Conservation (phyloP, 495 filamentous ascomycete genomes). For the Penicillium goetzii region DNA sequence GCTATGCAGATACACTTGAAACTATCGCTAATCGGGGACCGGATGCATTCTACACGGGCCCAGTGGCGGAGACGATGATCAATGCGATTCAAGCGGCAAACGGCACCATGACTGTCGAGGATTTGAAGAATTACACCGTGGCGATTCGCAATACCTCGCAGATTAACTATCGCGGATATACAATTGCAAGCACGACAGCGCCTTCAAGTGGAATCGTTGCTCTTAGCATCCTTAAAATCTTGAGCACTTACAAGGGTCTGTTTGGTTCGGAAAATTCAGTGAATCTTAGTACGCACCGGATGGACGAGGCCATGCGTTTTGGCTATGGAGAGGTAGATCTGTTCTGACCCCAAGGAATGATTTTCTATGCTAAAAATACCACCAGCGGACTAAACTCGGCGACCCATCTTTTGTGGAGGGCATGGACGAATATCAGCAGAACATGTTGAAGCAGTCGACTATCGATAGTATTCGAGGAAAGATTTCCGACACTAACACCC, state of each 20-base stretch:
- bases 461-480: slow-evolving; percentile 60
- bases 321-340: slow-evolving; percentile 68
- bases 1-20: slow-evolving; percentile 79
- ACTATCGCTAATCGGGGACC: slow-evolving; percentile 70
- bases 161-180: slow-evolving; percentile 73
- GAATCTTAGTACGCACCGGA: slow-evolving; percentile 73
- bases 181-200: slow-evolving; percentile 66
- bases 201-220: slow-evolving; percentile 76
- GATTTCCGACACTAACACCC: slow-evolving; percentile 71
- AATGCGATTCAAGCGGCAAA: slow-evolving; percentile 61
- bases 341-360: not conserved
- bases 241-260: slow-evolving; percentile 70
- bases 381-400: slow-evolving; percentile 66
- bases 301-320: slow-evolving; percentile 87
- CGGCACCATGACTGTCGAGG: slow-evolving; percentile 82
- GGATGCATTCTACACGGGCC: slow-evolving; percentile 76
- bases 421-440: slow-evolving; percentile 62
- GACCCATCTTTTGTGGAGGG: slow-evolving; percentile 74
- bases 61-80: slow-evolving; percentile 74
- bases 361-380: slow-evolving; percentile 7
- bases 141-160: slow-evolving; percentile 61
- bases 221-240: slow-evolving; percentile 73
- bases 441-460: slow-evolving; percentile 65
- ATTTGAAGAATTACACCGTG: slow-evolving; percentile 71
- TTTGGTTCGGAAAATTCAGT: slow-evolving; percentile 51